phyloP scores from a whole-genome alignment of 805 yeast species.

The Pichia thaimueangensis region DNA sequence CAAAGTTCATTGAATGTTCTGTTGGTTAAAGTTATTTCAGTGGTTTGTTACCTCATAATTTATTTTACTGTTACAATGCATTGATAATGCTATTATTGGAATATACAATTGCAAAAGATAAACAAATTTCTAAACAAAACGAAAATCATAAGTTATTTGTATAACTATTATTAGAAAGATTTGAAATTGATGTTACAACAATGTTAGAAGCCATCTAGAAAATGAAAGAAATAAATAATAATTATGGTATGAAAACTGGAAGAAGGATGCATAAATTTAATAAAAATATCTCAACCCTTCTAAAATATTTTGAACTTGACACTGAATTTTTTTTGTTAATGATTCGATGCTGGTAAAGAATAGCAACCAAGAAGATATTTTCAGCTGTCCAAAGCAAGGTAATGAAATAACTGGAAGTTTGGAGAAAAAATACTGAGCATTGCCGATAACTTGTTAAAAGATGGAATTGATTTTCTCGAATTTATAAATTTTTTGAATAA shows the following conservation, averaged over 20 bases:
- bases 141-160: conserved; percentile 9
- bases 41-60: conserved; percentile 32
- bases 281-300: conserved; percentile 27
- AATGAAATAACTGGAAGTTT: background rate
- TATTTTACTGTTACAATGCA: conserved; percentile 33
- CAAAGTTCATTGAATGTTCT: conserved; percentile 22
- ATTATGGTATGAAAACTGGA: conserved; percentile 16
- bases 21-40: conserved; percentile 15
- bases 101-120: conserved; percentile 22
- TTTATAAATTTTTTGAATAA: conserved; percentile 1
- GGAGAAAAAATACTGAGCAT: background rate
- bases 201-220: conserved; percentile 14
- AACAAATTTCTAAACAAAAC: conserved; percentile 4
- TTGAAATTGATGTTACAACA: conserved; percentile 6
- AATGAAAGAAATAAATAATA: conserved; percentile 14
- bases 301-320: conserved; percentile 12
- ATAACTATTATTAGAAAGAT: conserved; percentile 6
- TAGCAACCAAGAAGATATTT: no score
- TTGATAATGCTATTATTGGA: conserved; percentile 30
- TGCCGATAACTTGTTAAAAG: background rate
- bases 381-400: no score
- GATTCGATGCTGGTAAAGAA: no score
- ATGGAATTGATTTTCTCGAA: background rate
- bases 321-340: no score
- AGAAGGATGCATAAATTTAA: conserved; percentile 28